Conservation (phyloP, 306 rosid species). For the Pyrus pyrifolia region DNA sequence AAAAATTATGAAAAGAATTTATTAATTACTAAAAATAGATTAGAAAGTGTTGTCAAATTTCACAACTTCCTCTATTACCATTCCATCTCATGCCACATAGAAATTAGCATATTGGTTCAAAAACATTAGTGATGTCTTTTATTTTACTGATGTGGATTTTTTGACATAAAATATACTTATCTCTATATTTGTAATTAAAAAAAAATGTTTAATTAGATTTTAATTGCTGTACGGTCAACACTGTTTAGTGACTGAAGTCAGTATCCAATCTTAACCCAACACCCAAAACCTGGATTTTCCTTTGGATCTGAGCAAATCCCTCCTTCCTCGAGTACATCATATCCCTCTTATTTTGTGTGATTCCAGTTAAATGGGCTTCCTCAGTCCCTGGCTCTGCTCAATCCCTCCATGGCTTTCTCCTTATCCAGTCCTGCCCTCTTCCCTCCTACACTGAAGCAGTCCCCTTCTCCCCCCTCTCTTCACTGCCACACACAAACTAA, state of each 20-base stretch:
- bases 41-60: too few relatives aligned
- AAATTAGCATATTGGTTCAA: too few relatives aligned
- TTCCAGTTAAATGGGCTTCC: constrained; percentile 1
- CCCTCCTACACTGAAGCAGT: constrained; percentile 18
- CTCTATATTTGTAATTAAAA: too few relatives aligned
- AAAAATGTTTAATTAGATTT: not conserved
- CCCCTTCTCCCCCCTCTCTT: not conserved
- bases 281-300: not conserved
- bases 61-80: too few relatives aligned
- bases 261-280: not conserved
- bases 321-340: not conserved
- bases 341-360: not conserved
- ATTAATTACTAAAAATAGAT: too few relatives aligned
- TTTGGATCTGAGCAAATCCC: not conserved
- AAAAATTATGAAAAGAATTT: too few relatives aligned
- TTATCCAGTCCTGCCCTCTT: constrained; percentile 18
- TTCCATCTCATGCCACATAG: too few relatives aligned
- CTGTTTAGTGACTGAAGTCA: not conserved
- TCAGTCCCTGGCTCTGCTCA: constrained; percentile 11
- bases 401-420: constrained; percentile 20
- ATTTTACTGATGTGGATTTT: too few relatives aligned
- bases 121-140: too few relatives aligned
- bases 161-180: too few relatives aligned
- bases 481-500: not conserved
- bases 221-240: not conserved